These are phyloP conservation scores for Penicillium sp. DNA, from an alignment of 2,329 filamentous ascomycete species.

Conservation along the genomic window DNA sequence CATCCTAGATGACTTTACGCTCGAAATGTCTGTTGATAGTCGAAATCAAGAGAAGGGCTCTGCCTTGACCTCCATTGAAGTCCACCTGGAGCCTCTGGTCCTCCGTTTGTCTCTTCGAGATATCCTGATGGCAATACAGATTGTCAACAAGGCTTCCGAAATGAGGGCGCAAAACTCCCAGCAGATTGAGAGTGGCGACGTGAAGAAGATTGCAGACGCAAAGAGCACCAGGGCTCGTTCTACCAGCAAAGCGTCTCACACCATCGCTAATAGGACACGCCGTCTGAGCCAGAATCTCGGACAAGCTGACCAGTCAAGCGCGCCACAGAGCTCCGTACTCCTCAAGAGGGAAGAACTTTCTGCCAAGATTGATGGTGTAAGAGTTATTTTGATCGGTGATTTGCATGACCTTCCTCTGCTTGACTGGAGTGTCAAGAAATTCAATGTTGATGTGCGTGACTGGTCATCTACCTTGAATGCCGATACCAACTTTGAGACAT, in stretches of 20 bases:
- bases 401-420: slow-evolving; percentile 92
- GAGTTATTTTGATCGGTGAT: slow-evolving; percentile 92
- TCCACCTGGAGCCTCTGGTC: slow-evolving; percentile 88
- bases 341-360: slow-evolving; percentile 76
- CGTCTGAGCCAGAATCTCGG: slow-evolving; percentile 46
- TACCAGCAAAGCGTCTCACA: slow-evolving; percentile 43
- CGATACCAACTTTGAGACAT: slow-evolving; percentile 87
- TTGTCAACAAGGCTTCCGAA: slow-evolving; percentile 86
- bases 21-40: slow-evolving; percentile 85
- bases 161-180: slow-evolving; percentile 62
- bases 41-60: slow-evolving; percentile 60
- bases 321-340: slow-evolving; percentile 51
- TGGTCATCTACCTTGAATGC: slow-evolving; percentile 89
- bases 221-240: slow-evolving; percentile 52
- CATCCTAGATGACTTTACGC: slow-evolving; percentile 94
- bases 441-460: slow-evolving; percentile 79
- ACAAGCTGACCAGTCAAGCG: slow-evolving; percentile 40
- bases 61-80: slow-evolving; percentile 73
- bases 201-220: slow-evolving; percentile 51
- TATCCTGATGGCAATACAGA: slow-evolving; percentile 90
- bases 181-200: slow-evolving; percentile 54
- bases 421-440: slow-evolving; percentile 89
- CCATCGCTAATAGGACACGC: slow-evolving; percentile 45
- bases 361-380: slow-evolving; percentile 82
- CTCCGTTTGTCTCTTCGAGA: slow-evolving; percentile 88